phyloP scores from a whole-genome alignment of 2,329 filamentous ascomycete genomes.

The Madurella fahalii region DNA sequence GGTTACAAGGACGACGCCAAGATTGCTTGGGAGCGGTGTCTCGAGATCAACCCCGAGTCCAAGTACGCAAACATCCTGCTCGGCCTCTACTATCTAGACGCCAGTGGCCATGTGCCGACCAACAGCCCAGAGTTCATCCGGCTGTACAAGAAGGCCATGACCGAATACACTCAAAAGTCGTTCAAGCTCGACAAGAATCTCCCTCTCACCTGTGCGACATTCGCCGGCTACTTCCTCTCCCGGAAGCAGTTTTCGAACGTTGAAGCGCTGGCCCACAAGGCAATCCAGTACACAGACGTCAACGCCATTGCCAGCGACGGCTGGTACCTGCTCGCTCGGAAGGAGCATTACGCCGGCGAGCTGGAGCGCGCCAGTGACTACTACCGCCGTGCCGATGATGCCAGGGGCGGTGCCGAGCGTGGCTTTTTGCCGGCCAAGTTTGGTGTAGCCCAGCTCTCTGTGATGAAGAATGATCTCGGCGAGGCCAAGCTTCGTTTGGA shows the following conservation, averaged over 20 bases:
- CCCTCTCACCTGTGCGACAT: conserved; percentile 84
- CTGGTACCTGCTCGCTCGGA: conserved; percentile 90
- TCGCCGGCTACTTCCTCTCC: conserved; percentile 84
- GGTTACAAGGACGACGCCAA: conserved; percentile 92
- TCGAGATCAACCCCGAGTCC: conserved; percentile 77
- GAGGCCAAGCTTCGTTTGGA: conserved; percentile 92
- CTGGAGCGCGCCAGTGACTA: conserved; percentile 73
- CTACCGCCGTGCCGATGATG: conserved; percentile 86
- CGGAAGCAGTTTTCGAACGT: conserved; percentile 77
- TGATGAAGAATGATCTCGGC: conserved; percentile 77
- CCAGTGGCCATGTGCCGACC: conserved; percentile 76
- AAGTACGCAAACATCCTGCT: conserved; percentile 89
- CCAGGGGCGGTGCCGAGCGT: conserved; percentile 82
- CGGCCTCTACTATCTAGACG: conserved; percentile 83
- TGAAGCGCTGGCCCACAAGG: conserved; percentile 82
- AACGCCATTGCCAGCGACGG: conserved; percentile 96
- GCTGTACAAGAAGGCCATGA: conserved; percentile 91
- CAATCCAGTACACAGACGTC: conserved; percentile 92
- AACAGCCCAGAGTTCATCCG: conserved; percentile 80
- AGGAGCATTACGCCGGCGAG: conserved; percentile 81
- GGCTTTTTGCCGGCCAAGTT: conserved; percentile 95
- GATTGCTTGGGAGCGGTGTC: conserved; percentile 79
- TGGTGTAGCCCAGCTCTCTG: conserved; percentile 83
- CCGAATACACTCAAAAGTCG: conserved; percentile 85
- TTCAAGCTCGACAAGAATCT: conserved; percentile 92